phyloP scores from a whole-genome alignment of 495 filamentous ascomycete genomes.

The Acidiella bohemica region DNA sequence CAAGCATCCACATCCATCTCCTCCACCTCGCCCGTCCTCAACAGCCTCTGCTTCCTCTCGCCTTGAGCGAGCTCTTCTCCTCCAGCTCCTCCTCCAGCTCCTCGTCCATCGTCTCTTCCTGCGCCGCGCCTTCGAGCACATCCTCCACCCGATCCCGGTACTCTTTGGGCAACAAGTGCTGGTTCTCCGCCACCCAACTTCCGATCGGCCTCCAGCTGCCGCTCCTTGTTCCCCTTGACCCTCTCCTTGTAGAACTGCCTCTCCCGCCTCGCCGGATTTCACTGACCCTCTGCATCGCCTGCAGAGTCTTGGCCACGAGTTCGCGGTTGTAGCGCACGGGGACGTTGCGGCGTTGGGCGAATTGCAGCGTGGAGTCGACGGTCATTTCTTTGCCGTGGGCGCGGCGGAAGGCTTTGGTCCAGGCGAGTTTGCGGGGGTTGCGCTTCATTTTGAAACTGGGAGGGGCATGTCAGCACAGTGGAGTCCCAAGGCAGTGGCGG shows the following conservation, averaged over 20 bases:
- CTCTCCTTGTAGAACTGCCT: conserved; percentile 82
- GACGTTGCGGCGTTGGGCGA: conserved; percentile 84
- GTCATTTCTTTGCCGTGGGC: conserved; percentile 58
- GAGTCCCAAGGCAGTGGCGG: too few relatives aligned
- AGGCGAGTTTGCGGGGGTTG: conserved; percentile 48
- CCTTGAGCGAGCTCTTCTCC: conserved; percentile 19
- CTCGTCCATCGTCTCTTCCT: conserved; percentile 36
- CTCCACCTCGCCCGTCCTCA: conserved; percentile 21
- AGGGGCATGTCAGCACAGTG: background rate
- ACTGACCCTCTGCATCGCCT: conserved; percentile 78
- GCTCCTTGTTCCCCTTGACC: conserved; percentile 76
- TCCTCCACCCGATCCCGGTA: conserved; percentile 25
- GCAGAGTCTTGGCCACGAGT: conserved; percentile 69
- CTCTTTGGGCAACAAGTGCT: conserved; percentile 59
- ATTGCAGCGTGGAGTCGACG: conserved; percentile 84
- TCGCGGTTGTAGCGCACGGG: conserved; percentile 92
- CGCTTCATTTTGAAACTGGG: conserved; percentile 90
- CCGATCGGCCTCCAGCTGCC: conserved; percentile 60
- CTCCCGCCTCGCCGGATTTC: conserved; percentile 79
- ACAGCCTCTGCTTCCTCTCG: conserved; percentile 37
- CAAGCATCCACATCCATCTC: conserved; percentile 27
- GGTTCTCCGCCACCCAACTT: conserved; percentile 83
- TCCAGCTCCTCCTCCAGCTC: conserved; percentile 30
- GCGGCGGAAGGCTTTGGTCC: conserved; percentile 30
- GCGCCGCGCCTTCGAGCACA: conserved; percentile 43